phyloP scores from a whole-genome alignment of 73 alveolate species.

The Paramecium caudatum region DNA sequence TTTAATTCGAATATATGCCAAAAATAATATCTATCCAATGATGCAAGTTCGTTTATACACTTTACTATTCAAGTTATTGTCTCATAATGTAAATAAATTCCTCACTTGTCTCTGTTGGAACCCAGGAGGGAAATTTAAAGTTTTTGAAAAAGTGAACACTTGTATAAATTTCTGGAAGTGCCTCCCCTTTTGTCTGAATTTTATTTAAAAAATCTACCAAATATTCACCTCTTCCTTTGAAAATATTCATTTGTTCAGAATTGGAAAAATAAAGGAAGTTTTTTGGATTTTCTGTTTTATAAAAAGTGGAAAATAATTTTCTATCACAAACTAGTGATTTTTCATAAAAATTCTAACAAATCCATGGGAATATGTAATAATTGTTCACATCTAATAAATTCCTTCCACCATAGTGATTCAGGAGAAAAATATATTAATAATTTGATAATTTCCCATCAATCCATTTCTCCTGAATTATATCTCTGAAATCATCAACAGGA shows the following conservation, averaged over 20 bases:
- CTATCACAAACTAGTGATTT: background rate
- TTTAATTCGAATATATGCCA: background rate
- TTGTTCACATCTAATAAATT: background rate
- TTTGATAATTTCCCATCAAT: background rate
- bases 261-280: no score
- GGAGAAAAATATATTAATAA: background rate
- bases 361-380: slow-evolving; percentile 9
- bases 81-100: slow-evolving; percentile 25
- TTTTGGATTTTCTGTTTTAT: no score
- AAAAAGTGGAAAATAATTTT: background rate
- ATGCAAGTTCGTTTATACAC: background rate
- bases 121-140: background rate
- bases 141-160: background rate
- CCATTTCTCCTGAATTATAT: no score
- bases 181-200: background rate
- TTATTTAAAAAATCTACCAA: background rate
- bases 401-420: background rate
- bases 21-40: background rate
- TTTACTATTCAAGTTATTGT: background rate
- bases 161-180: slow-evolving; percentile 10
- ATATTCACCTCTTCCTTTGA: background rate
- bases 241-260: no score
- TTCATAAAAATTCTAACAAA: background rate
- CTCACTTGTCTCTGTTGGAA: background rate
- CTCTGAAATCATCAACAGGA: no score